These are phyloP conservation scores for Globisporangium orthogonon DNA, from an alignment of 352 stramenopile genomes.

Conservation along the genomic window DNA sequence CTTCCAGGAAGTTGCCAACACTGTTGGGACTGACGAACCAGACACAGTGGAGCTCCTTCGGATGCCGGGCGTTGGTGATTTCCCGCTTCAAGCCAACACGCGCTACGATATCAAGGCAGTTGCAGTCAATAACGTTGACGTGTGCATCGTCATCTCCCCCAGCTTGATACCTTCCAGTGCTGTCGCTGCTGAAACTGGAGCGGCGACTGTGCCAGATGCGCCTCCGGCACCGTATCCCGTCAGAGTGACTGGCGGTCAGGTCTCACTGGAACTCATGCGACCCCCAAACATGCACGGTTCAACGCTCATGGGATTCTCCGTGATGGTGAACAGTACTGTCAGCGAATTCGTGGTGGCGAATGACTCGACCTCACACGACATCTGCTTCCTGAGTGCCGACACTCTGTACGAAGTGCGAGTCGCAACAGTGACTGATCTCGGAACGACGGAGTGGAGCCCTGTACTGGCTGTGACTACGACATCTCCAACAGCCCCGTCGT, in stretches of 20 bases:
- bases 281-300: slow-evolving; percentile 49
- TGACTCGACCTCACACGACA: slow-evolving; percentile 17
- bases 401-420: slow-evolving; percentile 26
- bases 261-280: slow-evolving; percentile 37
- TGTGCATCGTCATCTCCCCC: slow-evolving; percentile 24
- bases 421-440: slow-evolving; percentile 34
- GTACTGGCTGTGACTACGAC: slow-evolving; percentile 21
- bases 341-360: slow-evolving; percentile 15
- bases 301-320: slow-evolving; percentile 31
- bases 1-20: slow-evolving; percentile 32
- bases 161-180: slow-evolving; percentile 10
- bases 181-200: slow-evolving; percentile 19
- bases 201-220: slow-evolving; percentile 25
- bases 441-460: slow-evolving; percentile 27
- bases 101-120: slow-evolving; percentile 49
- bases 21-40: slow-evolving; percentile 12
- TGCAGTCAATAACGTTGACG: slow-evolving; percentile 38
- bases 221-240: slow-evolving; percentile 46
- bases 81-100: slow-evolving; percentile 22
- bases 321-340: slow-evolving; percentile 22
- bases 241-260: slow-evolving; percentile 34
- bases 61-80: slow-evolving; percentile 15
- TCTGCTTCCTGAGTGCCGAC: slow-evolving; percentile 22
- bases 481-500: slow-evolving; percentile 18
- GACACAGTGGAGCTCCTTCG: slow-evolving; percentile 29